Evolutionary conservation across 2,329 filamentous ascomycete genomes (phyloP).

Genomic region (Fusarium sp.): DNA sequence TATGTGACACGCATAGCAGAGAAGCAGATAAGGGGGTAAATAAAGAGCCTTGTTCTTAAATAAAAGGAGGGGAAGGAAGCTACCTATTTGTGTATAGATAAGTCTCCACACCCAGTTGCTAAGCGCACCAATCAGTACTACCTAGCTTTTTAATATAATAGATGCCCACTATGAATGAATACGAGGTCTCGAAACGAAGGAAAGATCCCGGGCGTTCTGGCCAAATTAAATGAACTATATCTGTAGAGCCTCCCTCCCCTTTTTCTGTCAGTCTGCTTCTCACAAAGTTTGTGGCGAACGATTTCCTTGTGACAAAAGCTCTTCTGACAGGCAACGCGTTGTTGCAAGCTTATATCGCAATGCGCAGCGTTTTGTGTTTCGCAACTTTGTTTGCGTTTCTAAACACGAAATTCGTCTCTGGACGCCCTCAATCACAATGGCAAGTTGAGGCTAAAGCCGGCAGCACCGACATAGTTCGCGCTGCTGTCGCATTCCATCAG

Average conservation of each 20-base stretch:
- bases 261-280: too few species aligned
- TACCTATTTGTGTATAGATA: too few species aligned
- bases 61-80: too few species aligned
- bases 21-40: too few species aligned
- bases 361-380: neutral
- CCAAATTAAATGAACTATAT: neutral
- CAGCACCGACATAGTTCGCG: neutral
- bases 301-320: neutral
- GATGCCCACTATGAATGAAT: neutral
- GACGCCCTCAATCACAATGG: neutral
- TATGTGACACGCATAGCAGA: too few species aligned
- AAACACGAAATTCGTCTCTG: neutral
- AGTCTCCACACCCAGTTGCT: too few species aligned
- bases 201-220: neutral
- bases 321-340: neutral
- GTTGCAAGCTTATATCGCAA: neutral
- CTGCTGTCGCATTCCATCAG: constrained; percentile 4
- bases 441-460: neutral
- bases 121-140: too few species aligned
- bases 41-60: too few species aligned
- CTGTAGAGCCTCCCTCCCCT: neutral
- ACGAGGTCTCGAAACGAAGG: constrained; percentile 1
- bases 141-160: too few species aligned
- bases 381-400: neutral
- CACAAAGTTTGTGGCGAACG: too few species aligned